Evolutionary conservation across 73 alveolate genomes (phyloP), one percentile per base, ranked within the genome.

Genomic region (Uronychia binucleata): DNA sequence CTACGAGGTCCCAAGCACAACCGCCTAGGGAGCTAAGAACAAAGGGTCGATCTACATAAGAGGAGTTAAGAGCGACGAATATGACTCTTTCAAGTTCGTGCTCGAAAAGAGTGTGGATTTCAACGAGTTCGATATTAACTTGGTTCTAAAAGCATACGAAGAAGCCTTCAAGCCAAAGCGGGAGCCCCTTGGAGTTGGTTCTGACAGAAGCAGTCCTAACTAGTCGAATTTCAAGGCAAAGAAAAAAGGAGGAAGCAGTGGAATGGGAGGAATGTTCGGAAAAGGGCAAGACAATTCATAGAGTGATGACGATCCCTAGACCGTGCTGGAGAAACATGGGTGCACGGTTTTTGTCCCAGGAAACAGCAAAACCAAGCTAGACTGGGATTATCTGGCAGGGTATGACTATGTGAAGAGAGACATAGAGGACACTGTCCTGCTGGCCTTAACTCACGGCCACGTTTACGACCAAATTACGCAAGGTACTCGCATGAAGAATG

Each of bases 381-480:
- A 96, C 77, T 96, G 99, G 98, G 98, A 96, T 83, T 96, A 96
- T 82, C 80, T 96, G n/a, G 99, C 99, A n/a, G 99, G 99, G 0
- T 96, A 92, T 79, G 99, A 96, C 32, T 83, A 81, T 32, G 94
- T 91, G 33, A 96, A 96, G 67, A 86, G 98, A 83, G 97, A 94
- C 59, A 96, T 96, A 29, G 99, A 96, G 78, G 99, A 96, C 81
- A 96, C 98, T 29, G 98, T 96, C 28, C 87, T 96, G 46, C 80
- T 96, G 30, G 94, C 99, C 0, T 77, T 96, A 28, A 88, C 95
- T 82, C 94, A 91, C 79, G 98, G 97, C 1, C 97, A 96, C 60
- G 91, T 96, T 1, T 96, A 87, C 85, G 99, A 96, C 77, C 74
- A 95, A 74, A 92, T 96, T 30, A 94, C 98, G 26, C 83, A 90